Evolutionary conservation across 345 rosid genomes (phyloP).

Genomic region (Conringia planisiliqua): DNA sequence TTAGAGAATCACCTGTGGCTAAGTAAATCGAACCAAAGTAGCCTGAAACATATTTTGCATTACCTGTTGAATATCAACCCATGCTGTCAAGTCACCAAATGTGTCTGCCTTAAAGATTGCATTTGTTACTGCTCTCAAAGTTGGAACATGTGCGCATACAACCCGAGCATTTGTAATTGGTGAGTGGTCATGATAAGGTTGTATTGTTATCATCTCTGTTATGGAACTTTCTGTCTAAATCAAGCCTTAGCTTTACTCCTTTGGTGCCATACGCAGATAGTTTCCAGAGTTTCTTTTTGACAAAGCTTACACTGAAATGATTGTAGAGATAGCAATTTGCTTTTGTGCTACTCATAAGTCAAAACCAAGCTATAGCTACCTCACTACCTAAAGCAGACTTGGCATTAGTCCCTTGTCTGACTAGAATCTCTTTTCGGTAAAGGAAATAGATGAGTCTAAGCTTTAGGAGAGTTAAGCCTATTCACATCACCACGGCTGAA

Average conservation of each 20-base stretch:
- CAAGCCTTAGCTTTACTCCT: conserved; percentile 21
- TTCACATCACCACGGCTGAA: neutral
- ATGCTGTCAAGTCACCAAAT: conserved; percentile 32
- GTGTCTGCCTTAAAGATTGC: conserved; percentile 21
- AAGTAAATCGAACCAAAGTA: conserved; percentile 17
- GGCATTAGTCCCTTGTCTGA: neutral
- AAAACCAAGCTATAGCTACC: conserved; percentile 13
- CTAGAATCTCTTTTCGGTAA: neutral
- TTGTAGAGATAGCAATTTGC: conserved; percentile 1
- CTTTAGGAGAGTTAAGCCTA: neutral
- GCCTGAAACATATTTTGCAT: neutral
- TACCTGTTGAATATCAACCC: conserved; percentile 27
- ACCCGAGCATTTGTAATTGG: conserved; percentile 17
- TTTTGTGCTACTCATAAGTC: conserved; percentile 6
- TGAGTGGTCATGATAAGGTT: conserved; percentile 27
- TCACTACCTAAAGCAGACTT: conserved; percentile 13
- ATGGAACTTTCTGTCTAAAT: conserved; percentile 31
- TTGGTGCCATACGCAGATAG: conserved; percentile 28
- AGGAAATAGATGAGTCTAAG: neutral
- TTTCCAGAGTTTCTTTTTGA: conserved; percentile 21
- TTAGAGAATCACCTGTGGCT: conserved; percentile 29
- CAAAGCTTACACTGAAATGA: conserved; percentile 14
- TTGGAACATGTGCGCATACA: conserved; percentile 30
- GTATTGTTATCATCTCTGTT: conserved; percentile 22
- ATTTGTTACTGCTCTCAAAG: conserved; percentile 32